Conservation (phyloP, 495 filamentous ascomycete genomes). For the Penicillium macrosclerotiorum region DNA sequence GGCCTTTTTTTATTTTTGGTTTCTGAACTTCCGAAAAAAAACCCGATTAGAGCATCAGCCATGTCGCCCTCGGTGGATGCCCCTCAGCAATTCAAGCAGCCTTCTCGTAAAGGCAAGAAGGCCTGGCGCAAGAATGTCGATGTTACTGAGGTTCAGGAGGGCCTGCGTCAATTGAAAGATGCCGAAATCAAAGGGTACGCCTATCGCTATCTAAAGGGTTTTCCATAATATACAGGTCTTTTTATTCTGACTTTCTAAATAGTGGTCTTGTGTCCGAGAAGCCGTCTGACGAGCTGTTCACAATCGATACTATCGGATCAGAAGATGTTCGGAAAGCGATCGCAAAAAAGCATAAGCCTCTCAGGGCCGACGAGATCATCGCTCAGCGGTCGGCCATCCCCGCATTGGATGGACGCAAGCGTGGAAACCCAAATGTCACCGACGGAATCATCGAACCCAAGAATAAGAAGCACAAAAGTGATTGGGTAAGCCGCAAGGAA, state of each 20-base stretch:
- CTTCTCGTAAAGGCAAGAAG: constrained; percentile 95
- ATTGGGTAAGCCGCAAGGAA: constrained; percentile 79
- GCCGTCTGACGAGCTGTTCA: constrained; percentile 75
- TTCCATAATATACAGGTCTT: not conserved
- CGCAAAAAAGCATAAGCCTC: constrained; percentile 64
- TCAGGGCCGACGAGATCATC: constrained; percentile 90
- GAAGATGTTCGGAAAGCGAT: constrained; percentile 57
- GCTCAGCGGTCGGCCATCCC: constrained; percentile 78
- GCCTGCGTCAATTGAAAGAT: constrained; percentile 78
- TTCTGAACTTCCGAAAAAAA: constrained; percentile 20
- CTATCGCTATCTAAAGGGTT: not conserved
- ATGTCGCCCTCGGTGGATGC: constrained; percentile 43
- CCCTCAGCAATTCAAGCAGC: constrained; percentile 68
- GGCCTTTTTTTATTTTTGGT: constrained; percentile 17
- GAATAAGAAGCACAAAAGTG: constrained; percentile 67
- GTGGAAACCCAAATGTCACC: constrained; percentile 53
- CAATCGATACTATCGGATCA: constrained; percentile 72
- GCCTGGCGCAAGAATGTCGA: constrained; percentile 99
- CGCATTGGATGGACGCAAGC: constrained; percentile 72
- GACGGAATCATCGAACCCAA: constrained; percentile 67
- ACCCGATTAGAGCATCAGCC: constrained; percentile 27
- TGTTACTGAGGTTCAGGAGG: constrained; percentile 76
- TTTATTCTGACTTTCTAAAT: constrained; percentile 12
- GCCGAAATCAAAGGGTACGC: constrained; percentile 84
- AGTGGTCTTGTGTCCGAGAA: constrained; percentile 85